Evolutionary conservation across 805 yeast species (phyloP).

Genomic region (Kluyveromyces dobzhanskii): DNA sequence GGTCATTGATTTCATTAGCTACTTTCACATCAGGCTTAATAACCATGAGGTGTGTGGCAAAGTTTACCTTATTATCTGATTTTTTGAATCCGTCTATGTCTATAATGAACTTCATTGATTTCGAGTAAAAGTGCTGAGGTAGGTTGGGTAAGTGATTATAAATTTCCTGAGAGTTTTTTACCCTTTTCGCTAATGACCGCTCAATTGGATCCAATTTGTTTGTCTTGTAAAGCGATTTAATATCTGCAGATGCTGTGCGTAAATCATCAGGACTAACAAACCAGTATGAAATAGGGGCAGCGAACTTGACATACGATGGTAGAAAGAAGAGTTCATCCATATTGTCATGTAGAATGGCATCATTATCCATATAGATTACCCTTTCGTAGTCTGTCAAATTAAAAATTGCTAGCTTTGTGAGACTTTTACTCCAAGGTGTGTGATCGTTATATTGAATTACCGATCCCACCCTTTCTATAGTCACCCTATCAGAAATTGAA

Average conservation of each 20-base stretch:
- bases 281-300: conserved; percentile 35
- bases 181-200: conserved; percentile 11
- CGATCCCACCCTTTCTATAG: conserved; percentile 18
- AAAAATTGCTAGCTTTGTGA: conserved; percentile 45
- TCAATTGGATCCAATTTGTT: conserved; percentile 10
- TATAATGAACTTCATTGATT: conserved; percentile 12
- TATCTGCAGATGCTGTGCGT: conserved; percentile 5
- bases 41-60: conserved; percentile 44
- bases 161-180: conserved; percentile 11
- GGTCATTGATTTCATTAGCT: conserved; percentile 12
- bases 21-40: conserved; percentile 34
- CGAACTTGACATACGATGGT: conserved; percentile 33
- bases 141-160: conserved; percentile 31
- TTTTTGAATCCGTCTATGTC: conserved; percentile 22
- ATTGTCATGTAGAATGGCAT: conserved; percentile 31
- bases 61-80: conserved; percentile 13
- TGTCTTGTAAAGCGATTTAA: conserved; percentile 11
- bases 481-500: conserved; percentile 23
- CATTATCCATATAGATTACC: conserved; percentile 46
- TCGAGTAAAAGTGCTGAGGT: conserved; percentile 9
- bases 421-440: conserved; percentile 41
- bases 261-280: conserved; percentile 15
- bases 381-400: conserved; percentile 37
- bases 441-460: conserved; percentile 18
- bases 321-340: conserved; percentile 41